A percentile compares a stretch with the other conserved stretches of the same genome.
These are phyloP conservation scores for Blastobotrys americana DNA, from an alignment of 805 yeast species.

Conservation along the genomic window DNA sequence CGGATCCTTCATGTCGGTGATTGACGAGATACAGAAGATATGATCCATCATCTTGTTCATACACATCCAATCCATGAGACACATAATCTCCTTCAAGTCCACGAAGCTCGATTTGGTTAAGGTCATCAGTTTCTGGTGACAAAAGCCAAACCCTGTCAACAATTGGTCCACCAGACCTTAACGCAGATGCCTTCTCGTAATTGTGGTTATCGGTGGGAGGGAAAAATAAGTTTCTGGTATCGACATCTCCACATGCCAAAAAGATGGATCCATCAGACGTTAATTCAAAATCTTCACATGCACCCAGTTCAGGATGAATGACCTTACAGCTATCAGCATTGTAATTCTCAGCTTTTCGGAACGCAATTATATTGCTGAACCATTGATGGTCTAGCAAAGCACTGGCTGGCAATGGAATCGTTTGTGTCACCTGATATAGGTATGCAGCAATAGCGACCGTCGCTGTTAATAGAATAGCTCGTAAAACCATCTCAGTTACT, in stretches of 20 bases:
- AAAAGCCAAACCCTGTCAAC: neutral
- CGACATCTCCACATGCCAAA: neutral
- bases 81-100: neutral
- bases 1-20: neutral
- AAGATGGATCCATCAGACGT: neutral
- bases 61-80: slow-evolving; percentile 2
- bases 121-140: neutral
- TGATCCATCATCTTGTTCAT: neutral
- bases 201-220: neutral
- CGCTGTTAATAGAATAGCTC: neutral
- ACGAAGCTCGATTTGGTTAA: neutral
- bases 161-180: neutral
- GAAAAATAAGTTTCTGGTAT: neutral
- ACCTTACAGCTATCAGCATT: neutral
- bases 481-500: neutral
- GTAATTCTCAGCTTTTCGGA: neutral
- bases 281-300: slow-evolving; percentile 1
- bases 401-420: neutral
- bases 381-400: neutral
- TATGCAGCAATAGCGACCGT: neutral
- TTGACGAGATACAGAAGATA: neutral
- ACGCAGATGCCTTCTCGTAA: neutral
- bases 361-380: neutral
- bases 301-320: slow-evolving; percentile 1
- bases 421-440: neutral